These are phyloP conservation scores for Penicillium sp. DNA, from an alignment of 2,329 filamentous ascomycete species.

Conservation along the genomic window DNA sequence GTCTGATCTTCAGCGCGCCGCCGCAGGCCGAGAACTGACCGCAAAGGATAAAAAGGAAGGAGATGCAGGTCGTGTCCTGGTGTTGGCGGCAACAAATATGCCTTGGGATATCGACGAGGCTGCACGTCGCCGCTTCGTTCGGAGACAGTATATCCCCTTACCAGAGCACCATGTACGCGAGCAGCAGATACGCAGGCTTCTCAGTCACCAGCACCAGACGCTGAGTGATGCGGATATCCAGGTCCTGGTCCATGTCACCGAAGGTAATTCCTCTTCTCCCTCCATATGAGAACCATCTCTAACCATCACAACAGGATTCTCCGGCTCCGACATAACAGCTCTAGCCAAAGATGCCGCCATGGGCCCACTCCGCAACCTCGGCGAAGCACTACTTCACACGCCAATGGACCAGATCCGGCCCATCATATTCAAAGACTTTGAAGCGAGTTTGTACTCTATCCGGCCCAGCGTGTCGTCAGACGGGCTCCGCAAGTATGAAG, in stretches of 20 bases:
- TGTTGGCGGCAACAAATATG: slow-evolving; percentile 90
- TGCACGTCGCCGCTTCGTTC: slow-evolving; percentile 80
- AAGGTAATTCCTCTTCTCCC: slow-evolving; percentile 54
- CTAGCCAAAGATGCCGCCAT: slow-evolving; percentile 97
- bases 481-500: slow-evolving; percentile 82
- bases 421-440: slow-evolving; percentile 77
- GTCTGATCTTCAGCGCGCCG: slow-evolving; percentile 88
- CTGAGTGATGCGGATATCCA: slow-evolving; percentile 68
- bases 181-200: slow-evolving; percentile 69
- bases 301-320: slow-evolving; percentile 69
- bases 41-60: slow-evolving; percentile 63
- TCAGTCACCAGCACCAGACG: slow-evolving; percentile 83
- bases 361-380: slow-evolving; percentile 85
- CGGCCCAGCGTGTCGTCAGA: slow-evolving; percentile 82
- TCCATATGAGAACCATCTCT: neutral
- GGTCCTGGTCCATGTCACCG: slow-evolving; percentile 70
- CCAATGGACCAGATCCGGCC: slow-evolving; percentile 90
- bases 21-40: slow-evolving; percentile 70
- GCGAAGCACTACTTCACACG: slow-evolving; percentile 84
- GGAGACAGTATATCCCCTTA: slow-evolving; percentile 91
- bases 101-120: slow-evolving; percentile 98
- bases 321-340: slow-evolving; percentile 92
- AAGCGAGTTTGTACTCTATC: slow-evolving; percentile 77
- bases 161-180: slow-evolving; percentile 79
- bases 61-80: slow-evolving; percentile 82